Base-by-base conservation (phyloP, 192 early-diverging fungal genomes). In the Backusella tuberculispora region DNA sequence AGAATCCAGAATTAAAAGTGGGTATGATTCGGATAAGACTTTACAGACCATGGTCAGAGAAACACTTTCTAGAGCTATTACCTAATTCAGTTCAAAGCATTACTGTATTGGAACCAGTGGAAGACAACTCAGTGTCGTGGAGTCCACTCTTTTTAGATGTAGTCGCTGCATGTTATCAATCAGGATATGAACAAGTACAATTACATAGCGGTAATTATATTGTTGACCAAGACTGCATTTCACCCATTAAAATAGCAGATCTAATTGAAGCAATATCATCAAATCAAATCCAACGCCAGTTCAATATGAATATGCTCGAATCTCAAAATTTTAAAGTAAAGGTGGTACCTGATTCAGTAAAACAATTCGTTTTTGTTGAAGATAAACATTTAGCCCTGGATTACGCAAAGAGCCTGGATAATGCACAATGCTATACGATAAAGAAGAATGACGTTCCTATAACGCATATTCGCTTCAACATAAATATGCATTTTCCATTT, bases 101-200 rank as follows among this genome's bases (percentile, higher is more conserved):
- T 34, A 85, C 86, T 29, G 90, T 92, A 17, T 67, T 92, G 21
- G 90, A 92, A 71, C 89, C 89, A 63, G 83, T 87, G 5, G 76
- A 81, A 5, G 86, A 86, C 41, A 77, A 83, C 74, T 78, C 89
- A 10, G 88, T 86, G 66, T 78, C 86, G 24, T 95, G 91, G 89
- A 92, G 90, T 21, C 92, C 93, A 15, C 80, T 97, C 63, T 94
- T 95, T 84, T 83, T 95, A 42, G 95, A 97, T 76, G 88, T 97
- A 63, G 90, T 90, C 0, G 85, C 92, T 37, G 83, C 89, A 13
- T 91, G 92, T 78, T 88, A 92, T 69, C 74, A 88, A 40, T 12
- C 44, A 38, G 41, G 53, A 14, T 24, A 24, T 26, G 53, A 60
- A 60, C 21, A 83, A 37, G 77, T 88, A 3, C 75, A 79, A 8